phyloP scores from a whole-genome alignment of 2,329 filamentous ascomycete species.

The Paecilomyces formosus region DNA sequence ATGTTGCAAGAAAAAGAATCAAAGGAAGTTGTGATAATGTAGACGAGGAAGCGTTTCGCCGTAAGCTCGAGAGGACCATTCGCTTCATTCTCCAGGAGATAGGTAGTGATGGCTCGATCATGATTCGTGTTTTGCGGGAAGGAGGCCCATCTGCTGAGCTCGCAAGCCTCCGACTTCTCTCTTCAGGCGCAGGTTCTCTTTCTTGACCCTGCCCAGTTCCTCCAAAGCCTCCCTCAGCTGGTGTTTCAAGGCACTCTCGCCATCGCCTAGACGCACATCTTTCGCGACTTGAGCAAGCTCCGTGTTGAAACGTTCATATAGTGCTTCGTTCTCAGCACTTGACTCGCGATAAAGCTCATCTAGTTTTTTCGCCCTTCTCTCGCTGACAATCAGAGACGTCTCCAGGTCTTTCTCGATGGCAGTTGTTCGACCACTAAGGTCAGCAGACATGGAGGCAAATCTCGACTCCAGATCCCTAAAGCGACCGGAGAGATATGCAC shows the following conservation, averaged over 20 bases:
- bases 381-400: slow-evolving; percentile 62
- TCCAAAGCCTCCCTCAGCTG: slow-evolving; percentile 68
- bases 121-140: slow-evolving; percentile 23
- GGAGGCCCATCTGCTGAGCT: slow-evolving; percentile 34
- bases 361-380: slow-evolving; percentile 71
- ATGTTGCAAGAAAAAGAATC: background rate
- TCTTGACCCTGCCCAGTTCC: slow-evolving; percentile 68
- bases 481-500: slow-evolving; percentile 35
- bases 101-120: slow-evolving; percentile 5
- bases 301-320: slow-evolving; percentile 89
- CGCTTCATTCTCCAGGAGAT: background rate
- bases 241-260: slow-evolving; percentile 67
- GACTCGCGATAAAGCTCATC: slow-evolving; percentile 85
- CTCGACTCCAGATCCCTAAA: slow-evolving; percentile 61
- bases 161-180: slow-evolving; percentile 70
- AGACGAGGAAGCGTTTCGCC: background rate
- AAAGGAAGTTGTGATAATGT: background rate
- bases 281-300: slow-evolving; percentile 78
- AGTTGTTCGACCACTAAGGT: slow-evolving; percentile 55
- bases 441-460: slow-evolving; percentile 53
- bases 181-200: slow-evolving; percentile 77
- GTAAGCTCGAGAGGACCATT: background rate
- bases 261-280: slow-evolving; percentile 67
- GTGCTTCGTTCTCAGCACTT: slow-evolving; percentile 82
- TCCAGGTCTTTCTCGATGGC: slow-evolving; percentile 65